These are phyloP conservation scores for Elsinoe arachidis DNA, from an alignment of 2,329 filamentous ascomycete species.

Conservation along the genomic window DNA sequence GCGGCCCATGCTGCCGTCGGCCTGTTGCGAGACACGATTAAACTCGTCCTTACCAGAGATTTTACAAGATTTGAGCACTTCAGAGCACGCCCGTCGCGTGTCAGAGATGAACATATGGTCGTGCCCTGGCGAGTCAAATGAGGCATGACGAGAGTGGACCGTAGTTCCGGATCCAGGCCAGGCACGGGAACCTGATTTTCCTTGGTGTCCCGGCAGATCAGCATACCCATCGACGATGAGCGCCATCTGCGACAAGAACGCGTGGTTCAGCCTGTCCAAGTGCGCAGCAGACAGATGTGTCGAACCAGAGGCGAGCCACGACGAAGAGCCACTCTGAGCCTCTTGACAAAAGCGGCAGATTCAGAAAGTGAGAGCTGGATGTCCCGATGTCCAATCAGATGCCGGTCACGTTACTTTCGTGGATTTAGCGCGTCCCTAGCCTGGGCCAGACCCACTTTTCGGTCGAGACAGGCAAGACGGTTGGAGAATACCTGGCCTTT, in stretches of 20 bases:
- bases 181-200: slow-evolving; percentile 1
- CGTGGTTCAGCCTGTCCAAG: background rate
- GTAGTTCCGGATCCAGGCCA: background rate
- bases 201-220: background rate
- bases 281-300: background rate
- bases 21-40: background rate
- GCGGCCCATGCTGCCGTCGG: too few relatives aligned
- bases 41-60: slow-evolving; percentile 5
- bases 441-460: background rate
- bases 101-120: slow-evolving; percentile 7
- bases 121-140: slow-evolving; percentile 4
- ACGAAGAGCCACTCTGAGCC: too few relatives aligned
- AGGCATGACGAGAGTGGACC: background rate
- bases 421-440: background rate
- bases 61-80: background rate
- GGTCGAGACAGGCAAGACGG: background rate
- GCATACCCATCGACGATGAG: background rate
- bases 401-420: slow-evolving; percentile 4
- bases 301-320: background rate
- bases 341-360: too few relatives aligned
- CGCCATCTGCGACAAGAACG: background rate
- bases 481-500: background rate
- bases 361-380: background rate
- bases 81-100: background rate
- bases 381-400: background rate